Base-by-base conservation (phyloP, 139 green algal genomes). In the Chlamydomonas incerta region DNA sequence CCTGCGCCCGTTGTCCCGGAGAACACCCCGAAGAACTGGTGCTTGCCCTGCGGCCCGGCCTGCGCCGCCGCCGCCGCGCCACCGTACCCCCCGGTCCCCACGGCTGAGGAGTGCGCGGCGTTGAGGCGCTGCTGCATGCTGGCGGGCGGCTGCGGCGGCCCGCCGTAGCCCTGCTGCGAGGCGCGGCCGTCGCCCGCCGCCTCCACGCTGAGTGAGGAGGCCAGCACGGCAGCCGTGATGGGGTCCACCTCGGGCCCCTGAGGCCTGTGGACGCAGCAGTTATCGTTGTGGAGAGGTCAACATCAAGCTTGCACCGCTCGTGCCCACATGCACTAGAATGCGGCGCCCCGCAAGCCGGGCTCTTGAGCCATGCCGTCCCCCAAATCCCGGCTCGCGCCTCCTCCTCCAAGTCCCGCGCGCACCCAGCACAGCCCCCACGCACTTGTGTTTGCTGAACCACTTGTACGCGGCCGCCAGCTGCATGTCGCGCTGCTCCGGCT, bases 361-460 rank as follows among this genome's bases (percentile, higher is more conserved):
- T n/a, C n/a, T n/a, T n/a, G n/a, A n/a, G n/a, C n/a, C n/a, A n/a
- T n/a, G n/a, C n/a, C n/a, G n/a, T n/a, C n/a, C n/a, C n/a, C n/a
- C n/a, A n/a, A n/a, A n/a, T n/a, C n/a, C n/a, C n/a, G n/a, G n/a
- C n/a, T n/a, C n/a, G n/a, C n/a, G n/a, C n/a, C n/a, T n/a, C n/a
- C n/a, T n/a, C n/a, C n/a, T n/a, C n/a, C n/a, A n/a, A n/a, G n/a
- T n/a, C n/a, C n/a, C n/a, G n/a, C n/a, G n/a, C n/a, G n/a, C n/a
- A n/a, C n/a, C n/a, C n/a, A n/a, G n/a, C n/a, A n/a, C n/a, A n/a
- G n/a, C 17, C 37, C 37, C 14, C 50, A 18, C 80, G 62, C 69
- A 86, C 80, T 86, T 86, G 67, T 86, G 67, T 5, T 55, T 28
- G 1, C 68, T 47, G 68, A 86, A 86, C 80, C 80, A 86, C 68